phyloP scores from a whole-genome alignment of 805 yeast species.

The Candida schatavii region DNA sequence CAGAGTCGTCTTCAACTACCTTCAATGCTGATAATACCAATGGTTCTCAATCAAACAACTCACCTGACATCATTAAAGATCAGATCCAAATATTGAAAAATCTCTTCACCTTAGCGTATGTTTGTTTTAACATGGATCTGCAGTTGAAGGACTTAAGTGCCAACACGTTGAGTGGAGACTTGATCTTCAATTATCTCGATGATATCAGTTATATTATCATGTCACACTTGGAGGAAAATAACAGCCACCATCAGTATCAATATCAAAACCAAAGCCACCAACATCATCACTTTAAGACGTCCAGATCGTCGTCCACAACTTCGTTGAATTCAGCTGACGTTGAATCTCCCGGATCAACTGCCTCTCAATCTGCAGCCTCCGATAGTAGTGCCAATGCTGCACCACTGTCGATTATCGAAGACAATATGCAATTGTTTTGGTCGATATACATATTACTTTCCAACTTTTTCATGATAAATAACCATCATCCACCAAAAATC shows the following conservation, averaged over 20 bases:
- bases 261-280: constrained; percentile 4
- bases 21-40: background rate
- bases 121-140: constrained; percentile 40
- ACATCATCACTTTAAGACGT: no score
- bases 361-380: background rate
- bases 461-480: constrained; percentile 35
- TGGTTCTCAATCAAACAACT: constrained; percentile 20
- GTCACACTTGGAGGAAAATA: constrained; percentile 25
- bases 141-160: constrained; percentile 13
- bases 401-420: constrained; percentile 21
- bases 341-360: background rate
- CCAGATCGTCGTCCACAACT: constrained; percentile 3
- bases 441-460: constrained; percentile 47
- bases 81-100: constrained; percentile 44
- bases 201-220: constrained; percentile 44
- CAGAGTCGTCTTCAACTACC: constrained; percentile 4
- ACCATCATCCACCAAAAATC: constrained; percentile 40
- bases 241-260: background rate
- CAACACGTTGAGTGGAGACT: constrained; percentile 40
- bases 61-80: constrained; percentile 22
- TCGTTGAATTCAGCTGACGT: constrained; percentile 1
- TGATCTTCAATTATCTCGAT: constrained; percentile 48
- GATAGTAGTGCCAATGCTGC: background rate
- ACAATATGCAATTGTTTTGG: constrained; percentile 42
- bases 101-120: constrained; percentile 42